Conservation (phyloP, 306 rosid genomes). For the Hippophae gyantsensis region DNA sequence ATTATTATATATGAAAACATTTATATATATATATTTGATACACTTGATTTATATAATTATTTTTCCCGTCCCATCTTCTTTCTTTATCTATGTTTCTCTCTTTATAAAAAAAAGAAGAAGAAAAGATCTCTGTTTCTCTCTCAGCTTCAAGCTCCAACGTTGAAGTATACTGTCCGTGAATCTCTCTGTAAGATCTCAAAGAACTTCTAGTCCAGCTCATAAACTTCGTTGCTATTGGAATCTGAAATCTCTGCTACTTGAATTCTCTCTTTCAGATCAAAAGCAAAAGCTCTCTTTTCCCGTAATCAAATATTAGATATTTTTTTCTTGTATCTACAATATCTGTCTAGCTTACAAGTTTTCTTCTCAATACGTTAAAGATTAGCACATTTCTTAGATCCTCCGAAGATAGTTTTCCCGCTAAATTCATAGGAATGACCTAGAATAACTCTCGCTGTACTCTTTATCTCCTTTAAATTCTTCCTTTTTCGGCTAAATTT, state of each 20-base stretch:
- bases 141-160: slow-evolving; percentile 22
- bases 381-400: slow-evolving; percentile 41
- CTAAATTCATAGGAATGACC: slow-evolving; percentile 6
- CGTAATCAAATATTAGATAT: background rate
- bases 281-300: background rate
- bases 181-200: slow-evolving; percentile 34
- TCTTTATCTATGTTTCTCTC: slow-evolving; percentile 2
- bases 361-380: slow-evolving; percentile 21
- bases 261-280: slow-evolving; percentile 10
- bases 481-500: slow-evolving; percentile 36
- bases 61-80: slow-evolving; percentile 1
- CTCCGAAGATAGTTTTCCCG: slow-evolving; percentile 26
- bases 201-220: slow-evolving; percentile 1
- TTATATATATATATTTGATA: too few relatives aligned
- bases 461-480: slow-evolving; percentile 34
- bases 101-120: background rate
- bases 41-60: too few relatives aligned
- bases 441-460: slow-evolving; percentile 20
- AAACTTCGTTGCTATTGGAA: slow-evolving; percentile 16
- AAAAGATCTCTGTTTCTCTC: slow-evolving; percentile 1
- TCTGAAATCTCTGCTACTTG: slow-evolving; percentile 17
- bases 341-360: slow-evolving; percentile 7
- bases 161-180: slow-evolving; percentile 26
- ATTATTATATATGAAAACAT: too few relatives aligned
- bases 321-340: background rate